Conservation (phyloP, 257 asterid species). For the Phtheirospermum japonicum region DNA sequence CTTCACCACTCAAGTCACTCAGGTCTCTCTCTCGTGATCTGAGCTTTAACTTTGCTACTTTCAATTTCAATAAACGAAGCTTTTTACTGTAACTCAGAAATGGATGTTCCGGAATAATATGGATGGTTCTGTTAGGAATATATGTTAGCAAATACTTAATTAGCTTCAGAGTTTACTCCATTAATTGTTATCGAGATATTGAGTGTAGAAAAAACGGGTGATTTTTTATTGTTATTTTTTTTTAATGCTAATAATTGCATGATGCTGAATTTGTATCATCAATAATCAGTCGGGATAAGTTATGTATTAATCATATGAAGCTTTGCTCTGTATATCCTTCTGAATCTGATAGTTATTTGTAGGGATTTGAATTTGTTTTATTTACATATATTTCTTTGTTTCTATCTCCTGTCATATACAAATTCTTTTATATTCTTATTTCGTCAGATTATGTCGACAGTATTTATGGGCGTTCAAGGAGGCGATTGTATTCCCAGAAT, state of each 20-base stretch:
- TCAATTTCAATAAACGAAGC: conserved; percentile 1
- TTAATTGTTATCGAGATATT: not conserved
- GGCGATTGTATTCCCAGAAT: conserved; percentile 45
- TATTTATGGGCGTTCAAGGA: conserved; percentile 39
- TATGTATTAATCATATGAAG: not conserved
- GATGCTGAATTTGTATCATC: conserved; percentile 11
- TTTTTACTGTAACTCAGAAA: conserved; percentile 5
- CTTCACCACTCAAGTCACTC: conserved; percentile 27
- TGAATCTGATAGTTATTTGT: conserved; percentile 4
- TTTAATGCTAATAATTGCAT: not conserved
- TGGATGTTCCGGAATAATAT: not conserved
- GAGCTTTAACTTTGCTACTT: not conserved
- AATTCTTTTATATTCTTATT: not conserved
- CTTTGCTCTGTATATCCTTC: not conserved
- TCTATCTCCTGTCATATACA: no score
- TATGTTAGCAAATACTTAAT: not conserved
- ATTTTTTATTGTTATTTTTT: not conserved
- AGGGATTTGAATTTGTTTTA: not conserved
- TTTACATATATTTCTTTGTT: not conserved
- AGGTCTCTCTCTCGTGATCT: conserved; percentile 33
- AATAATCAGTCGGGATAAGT: not conserved
- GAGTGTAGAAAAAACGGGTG: not conserved
- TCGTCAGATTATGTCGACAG: conserved; percentile 37
- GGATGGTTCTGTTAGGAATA: not conserved
- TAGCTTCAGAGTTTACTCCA: conserved; percentile 5